Percentiles rank a stretch among this genome's conserved stretches.
Evolutionary conservation across 2,329 filamentous ascomycete species (phyloP).

Genomic region (Monosporascus cannonballus): DNA sequence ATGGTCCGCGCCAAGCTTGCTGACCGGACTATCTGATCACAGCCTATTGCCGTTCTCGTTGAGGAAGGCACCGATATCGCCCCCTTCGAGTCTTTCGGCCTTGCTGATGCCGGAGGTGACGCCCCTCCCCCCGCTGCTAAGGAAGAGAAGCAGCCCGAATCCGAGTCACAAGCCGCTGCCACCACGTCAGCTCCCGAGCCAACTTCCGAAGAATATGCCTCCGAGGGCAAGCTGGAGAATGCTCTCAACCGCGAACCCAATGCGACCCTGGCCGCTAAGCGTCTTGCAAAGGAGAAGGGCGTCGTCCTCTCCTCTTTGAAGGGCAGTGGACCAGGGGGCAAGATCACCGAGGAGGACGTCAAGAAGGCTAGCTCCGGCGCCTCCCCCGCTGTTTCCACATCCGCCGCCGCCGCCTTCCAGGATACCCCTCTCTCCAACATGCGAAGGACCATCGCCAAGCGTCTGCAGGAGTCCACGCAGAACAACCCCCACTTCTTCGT

Average conservation of each 20-base stretch:
- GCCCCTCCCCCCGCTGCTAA: conserved; percentile 58
- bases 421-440: conserved; percentile 83
- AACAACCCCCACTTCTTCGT: conserved; percentile 99
- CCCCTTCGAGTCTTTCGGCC: conserved; percentile 81
- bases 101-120: conserved; percentile 87
- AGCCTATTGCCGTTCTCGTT: conserved; percentile 95
- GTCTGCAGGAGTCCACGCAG: conserved; percentile 81
- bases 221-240: conserved; percentile 73
- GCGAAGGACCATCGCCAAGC: conserved; percentile 95
- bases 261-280: conserved; percentile 67
- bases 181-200: conserved; percentile 43
- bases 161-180: conserved; percentile 52
- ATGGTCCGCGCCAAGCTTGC: conserved; percentile 1
- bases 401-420: conserved; percentile 63
- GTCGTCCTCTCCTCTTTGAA: conserved; percentile 73
- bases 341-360: conserved; percentile 87
- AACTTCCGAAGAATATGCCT: conserved; percentile 63
- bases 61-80: conserved; percentile 84
- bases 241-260: conserved; percentile 76
- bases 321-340: conserved; percentile 78
- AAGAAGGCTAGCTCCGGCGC: conserved; percentile 73
- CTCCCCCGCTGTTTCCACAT: conserved; percentile 45
- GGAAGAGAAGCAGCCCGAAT: conserved; percentile 58
- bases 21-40: conserved; percentile 7
- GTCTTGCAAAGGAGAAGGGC: conserved; percentile 78